These are phyloP conservation scores for Cladophialophora immunda DNA, from an alignment of 2,329 filamentous ascomycete species.

Conservation along the genomic window DNA sequence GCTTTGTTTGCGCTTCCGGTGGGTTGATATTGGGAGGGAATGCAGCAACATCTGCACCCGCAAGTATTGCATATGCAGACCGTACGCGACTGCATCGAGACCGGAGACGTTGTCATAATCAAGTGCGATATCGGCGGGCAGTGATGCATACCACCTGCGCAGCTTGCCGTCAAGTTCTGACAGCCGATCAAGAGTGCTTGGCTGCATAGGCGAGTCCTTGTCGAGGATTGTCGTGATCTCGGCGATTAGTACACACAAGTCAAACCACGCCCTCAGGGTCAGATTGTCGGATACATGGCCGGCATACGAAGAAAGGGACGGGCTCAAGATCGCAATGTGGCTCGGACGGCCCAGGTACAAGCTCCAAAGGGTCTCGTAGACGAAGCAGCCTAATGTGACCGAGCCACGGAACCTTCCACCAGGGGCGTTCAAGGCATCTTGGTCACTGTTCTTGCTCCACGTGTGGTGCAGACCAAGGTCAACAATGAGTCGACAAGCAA, in stretches of 20 bases:
- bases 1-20: conserved; percentile 9
- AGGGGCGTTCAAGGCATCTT: background rate
- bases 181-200: conserved; percentile 1
- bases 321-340: conserved; percentile 3
- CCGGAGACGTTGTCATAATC: conserved; percentile 2
- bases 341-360: conserved; percentile 13
- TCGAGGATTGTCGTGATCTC: conserved; percentile 14
- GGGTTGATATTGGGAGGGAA: conserved; percentile 6
- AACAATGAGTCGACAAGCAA: conserved; percentile 12
- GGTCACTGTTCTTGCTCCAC: background rate
- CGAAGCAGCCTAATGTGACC: conserved; percentile 2
- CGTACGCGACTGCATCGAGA: conserved; percentile 9
- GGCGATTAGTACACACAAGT: conserved; percentile 3
- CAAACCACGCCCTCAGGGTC: conserved; percentile 10
- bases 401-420: conserved; percentile 2
- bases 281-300: background rate
- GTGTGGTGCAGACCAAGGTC: conserved; percentile 11
- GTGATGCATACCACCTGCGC: background rate
- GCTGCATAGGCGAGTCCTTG: conserved; percentile 1
- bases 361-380: conserved; percentile 22
- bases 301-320: conserved; percentile 1
- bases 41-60: conserved; percentile 8
- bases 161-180: conserved; percentile 8
- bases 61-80: conserved; percentile 19
- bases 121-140: conserved; percentile 11